Conservation (phyloP, 306 rosid species). For the Begonia peltatifolia region DNA sequence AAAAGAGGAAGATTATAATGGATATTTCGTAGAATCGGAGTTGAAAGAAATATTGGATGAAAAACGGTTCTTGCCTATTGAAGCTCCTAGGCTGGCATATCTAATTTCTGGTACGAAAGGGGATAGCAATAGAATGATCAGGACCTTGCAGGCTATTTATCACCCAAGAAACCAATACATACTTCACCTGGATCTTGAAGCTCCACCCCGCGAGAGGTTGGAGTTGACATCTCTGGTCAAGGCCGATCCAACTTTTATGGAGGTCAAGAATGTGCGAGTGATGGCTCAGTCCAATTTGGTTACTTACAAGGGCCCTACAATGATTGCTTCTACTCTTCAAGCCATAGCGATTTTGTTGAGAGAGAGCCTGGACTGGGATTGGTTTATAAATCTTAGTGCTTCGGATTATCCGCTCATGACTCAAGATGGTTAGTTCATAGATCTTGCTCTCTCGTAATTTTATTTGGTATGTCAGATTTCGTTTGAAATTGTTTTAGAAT, state of each 20-base stretch:
- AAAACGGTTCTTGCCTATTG: conserved; percentile 12
- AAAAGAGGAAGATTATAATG: conserved; percentile 41
- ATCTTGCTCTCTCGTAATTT: conserved; percentile 1
- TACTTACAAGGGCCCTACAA: conserved; percentile 94
- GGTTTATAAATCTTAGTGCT: conserved; percentile 96
- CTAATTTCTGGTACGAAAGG: conserved; percentile 96
- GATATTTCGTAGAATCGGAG: conserved; percentile 61
- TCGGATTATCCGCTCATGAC: conserved; percentile 97
- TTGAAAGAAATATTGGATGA: conserved; percentile 26
- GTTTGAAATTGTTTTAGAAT: no score
- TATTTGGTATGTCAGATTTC: no score
- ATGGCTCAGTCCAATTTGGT: conserved; percentile 80
- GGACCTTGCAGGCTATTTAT: conserved; percentile 84
- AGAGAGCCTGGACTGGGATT: conserved; percentile 65
- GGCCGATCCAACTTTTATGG: conserved; percentile 64
- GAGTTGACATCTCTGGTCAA: conserved; percentile 70
- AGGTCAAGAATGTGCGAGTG: conserved; percentile 79
- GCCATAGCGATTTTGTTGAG: conserved; percentile 81
- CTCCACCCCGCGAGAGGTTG: conserved; percentile 94
- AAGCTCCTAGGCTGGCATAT: conserved; percentile 75
- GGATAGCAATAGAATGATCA: conserved; percentile 88
- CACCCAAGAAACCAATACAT: conserved; percentile 88
- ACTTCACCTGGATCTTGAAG: conserved; percentile 95
- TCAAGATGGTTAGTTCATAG: conserved; percentile 69
- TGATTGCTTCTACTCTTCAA: conserved; percentile 97